Base-by-base conservation (phyloP, 129 eudicot species). In the Mikania micrantha region DNA sequence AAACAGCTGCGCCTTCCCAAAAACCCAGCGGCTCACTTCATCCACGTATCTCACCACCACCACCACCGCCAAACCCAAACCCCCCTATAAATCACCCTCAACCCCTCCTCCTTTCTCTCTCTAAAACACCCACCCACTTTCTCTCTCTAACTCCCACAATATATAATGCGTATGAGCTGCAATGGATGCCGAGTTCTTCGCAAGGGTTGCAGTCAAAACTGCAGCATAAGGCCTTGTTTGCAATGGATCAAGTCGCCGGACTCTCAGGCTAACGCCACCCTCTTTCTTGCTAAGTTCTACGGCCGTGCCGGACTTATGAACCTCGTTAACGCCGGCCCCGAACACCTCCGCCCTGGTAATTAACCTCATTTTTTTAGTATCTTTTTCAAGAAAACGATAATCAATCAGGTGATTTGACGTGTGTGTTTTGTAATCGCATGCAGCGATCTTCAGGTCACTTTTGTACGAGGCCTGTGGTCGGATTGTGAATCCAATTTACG, bases 241-340 rank as follows among this genome's bases (percentile, higher is more conserved):
- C 83, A 90, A 1, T 90, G 97, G 97, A 90, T 90, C 59, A 83
- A 80, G 9, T 77, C 74, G 50, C 78, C 95, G 21, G 92, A 87
- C 2, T 82, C 95, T 9, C 97, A 90, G 32, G 97, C 92, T 9
- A 81, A 87, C 48, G 97, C 92, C 73, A 90, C 97, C 44, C 85
- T 90, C 16, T 90, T 90, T 12, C 82, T 90, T 0, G 97, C 97
- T 12, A 90, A 90, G 76, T 90, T 90, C 52, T 90, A 90, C 44
- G 97, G 97, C 73, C 97, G 97, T 6, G 95, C 97, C 25, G 97
- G 97, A 5, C 97, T 90, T 44, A 72, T 87, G 80, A 90, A 90
- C 67, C 97, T 86, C 81, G 80, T 90, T 76, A 90, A 90, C 80
- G 87, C 97, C 66, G 97, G 85, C 32, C 95, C 95, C 1, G 58